phyloP scores from a whole-genome alignment of 23 red algal genomes.

The Gracilaria domingensis region DNA sequence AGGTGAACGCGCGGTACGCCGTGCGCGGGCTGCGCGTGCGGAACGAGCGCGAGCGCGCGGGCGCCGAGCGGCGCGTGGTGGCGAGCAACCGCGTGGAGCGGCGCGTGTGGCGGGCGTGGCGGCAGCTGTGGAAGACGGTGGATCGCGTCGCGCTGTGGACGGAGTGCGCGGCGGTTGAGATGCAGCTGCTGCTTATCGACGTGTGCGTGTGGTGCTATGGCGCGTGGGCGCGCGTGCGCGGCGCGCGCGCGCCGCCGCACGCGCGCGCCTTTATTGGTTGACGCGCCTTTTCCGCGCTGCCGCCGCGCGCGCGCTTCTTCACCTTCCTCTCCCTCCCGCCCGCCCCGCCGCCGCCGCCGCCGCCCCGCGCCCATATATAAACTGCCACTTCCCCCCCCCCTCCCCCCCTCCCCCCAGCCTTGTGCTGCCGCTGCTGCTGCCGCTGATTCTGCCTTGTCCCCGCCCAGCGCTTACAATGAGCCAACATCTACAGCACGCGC shows the following conservation, averaged over 20 bases:
- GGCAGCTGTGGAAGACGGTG: background rate
- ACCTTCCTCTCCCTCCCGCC: background rate
- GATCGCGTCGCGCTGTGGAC: background rate
- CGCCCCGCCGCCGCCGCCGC: too few species aligned
- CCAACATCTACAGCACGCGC: too few species aligned
- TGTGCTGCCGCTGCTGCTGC: background rate
- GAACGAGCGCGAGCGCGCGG: background rate
- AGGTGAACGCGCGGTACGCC: slow-evolving; percentile 53
- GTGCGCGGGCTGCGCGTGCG: slow-evolving; percentile 41
- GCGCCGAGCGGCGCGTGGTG: background rate
- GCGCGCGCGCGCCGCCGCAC: background rate
- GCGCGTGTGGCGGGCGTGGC: background rate
- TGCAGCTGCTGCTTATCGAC: slow-evolving; percentile 37
- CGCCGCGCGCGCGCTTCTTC: background rate
- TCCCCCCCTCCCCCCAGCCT: background rate
- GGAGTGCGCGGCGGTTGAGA: slow-evolving; percentile 16
- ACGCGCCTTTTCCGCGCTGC: background rate
- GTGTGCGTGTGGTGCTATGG: background rate
- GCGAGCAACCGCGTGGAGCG: slow-evolving; percentile 20
- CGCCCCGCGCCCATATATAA: too few species aligned
- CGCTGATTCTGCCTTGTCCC: background rate
- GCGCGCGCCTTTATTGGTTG: background rate
- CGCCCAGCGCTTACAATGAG: too few species aligned
- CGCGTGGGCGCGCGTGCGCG: background rate
- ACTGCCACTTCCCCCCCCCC: background rate